Conservation (phyloP, 2,329 filamentous ascomycete genomes). For the Colletotrichum tabaci region DNA sequence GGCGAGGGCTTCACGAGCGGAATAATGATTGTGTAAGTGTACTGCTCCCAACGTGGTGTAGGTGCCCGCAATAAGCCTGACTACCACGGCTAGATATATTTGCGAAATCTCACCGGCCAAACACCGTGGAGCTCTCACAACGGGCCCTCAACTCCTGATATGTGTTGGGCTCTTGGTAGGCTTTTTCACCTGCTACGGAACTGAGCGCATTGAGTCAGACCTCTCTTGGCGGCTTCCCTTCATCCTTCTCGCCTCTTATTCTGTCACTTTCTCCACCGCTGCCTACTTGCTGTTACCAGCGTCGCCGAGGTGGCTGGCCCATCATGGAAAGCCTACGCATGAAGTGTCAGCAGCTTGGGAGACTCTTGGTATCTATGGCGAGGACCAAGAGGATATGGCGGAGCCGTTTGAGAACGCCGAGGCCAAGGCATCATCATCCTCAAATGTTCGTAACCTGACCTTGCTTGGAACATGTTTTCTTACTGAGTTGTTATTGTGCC, state of each 20-base stretch:
- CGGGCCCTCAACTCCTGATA: background rate
- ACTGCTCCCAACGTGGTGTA: background rate
- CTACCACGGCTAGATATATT: background rate
- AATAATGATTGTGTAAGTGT: conserved; percentile 1
- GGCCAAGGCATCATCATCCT: background rate
- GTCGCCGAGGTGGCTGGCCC: conserved; percentile 4
- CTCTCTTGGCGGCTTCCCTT: conserved; percentile 3
- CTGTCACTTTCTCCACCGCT: background rate
- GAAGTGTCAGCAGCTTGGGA: background rate
- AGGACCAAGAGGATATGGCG: conserved; percentile 2
- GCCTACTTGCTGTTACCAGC: conserved; percentile 1
- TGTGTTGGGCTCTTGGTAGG: background rate
- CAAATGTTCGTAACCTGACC: background rate
- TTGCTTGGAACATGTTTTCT: conserved; percentile 2
- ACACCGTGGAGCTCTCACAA: background rate
- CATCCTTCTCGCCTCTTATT: conserved; percentile 1
- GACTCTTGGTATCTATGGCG: background rate
- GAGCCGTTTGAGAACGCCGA: conserved; percentile 3
- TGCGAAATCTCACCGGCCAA: conserved; percentile 4
- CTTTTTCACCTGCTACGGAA: conserved; percentile 1
- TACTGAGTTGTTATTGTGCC: background rate
- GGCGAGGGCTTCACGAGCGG: conserved; percentile 4
- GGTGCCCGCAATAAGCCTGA: background rate
- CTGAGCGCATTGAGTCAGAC: conserved; percentile 1
- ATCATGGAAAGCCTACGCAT: background rate